Base-by-base conservation (phyloP, 768 basidiomycete genomes). In the Leucocoprinus sp. region DNA sequence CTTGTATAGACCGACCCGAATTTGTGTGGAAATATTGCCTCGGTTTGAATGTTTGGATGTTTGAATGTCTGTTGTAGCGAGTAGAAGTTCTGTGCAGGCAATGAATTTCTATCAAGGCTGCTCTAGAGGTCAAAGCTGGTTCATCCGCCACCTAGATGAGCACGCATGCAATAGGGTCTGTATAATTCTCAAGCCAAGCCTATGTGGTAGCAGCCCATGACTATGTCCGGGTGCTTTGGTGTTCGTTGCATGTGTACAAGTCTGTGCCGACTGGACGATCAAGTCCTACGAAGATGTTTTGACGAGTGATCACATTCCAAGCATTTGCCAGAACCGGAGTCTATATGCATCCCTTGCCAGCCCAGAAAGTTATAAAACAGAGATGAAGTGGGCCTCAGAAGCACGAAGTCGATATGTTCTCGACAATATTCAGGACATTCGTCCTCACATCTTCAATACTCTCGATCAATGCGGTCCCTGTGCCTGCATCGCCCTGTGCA, bases 401-500 rank as follows among this genome's bases (percentile, higher is more conserved):
- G 9, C 17, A 15, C 15, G 5, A 45, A n/a, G 11, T n/a, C 37
- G 33, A 38, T n/a, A 50, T 50, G 49, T 37, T 50, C 21, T 40
- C 49, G 17, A 50, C 39, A 50, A 11, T 31, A 23, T 29, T 40
- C 43, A 26, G 14, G 31, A 17, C 36, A n/a, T 33, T 40, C 37
- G 17, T 50, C 21, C 37, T 50, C 43, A 12, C 19, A 42, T 42
- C 49, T 15, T 43, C 37, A 2, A n/a, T 17, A 9, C 27, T 50
- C 19, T 31, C 43, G 5, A 45, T 45, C 5, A 37, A 31, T 23
- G 56, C 56, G 1, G 8, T 51, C n/a, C 54, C 60, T 22, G 60
- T 55, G 11, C 58, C 58, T 2, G 26, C 46, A 11, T 51, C 52
- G 2, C 57, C 58, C 6, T 61, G 60, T 48, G 57, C 60, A 4